Base-by-base conservation (phyloP, 192 early-diverging fungal genomes). In the Podila minutissima region DNA sequence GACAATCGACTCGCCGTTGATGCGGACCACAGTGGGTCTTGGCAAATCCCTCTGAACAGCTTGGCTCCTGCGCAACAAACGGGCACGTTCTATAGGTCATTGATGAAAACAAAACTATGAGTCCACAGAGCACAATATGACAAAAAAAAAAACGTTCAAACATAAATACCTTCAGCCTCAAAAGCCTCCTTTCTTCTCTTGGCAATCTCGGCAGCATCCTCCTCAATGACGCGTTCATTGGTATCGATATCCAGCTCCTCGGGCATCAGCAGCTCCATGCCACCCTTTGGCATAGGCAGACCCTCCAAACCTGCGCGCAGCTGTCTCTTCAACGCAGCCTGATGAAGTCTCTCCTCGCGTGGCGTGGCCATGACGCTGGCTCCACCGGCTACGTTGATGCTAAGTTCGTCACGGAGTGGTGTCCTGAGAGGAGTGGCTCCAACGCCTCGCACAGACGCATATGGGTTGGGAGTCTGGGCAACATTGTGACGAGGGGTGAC, bases 201-300 rank as follows among this genome's bases (percentile, higher is more conserved):
- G 28, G 91, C 88, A 58, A 92, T 86, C 55, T 96, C 93, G 32
- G 89, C 92, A 24, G 89, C 91, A 79, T 97, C 95, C 59, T 96
- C 93, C 55, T 91, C 87, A 22, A 87, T 60, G 4, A 37, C 57
- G 28, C 72, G 60, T 35, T 48, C 53, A 5, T 13, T 38, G 67
- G 15, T 73, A n/a, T 74, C 84, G n/a, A 77, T 77, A 9, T 86
- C 83, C 13, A 65, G 72, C 24, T 85, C 75, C 35, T 95, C 93
- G 2, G 97, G 97, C 61, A 97, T 79, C 13, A 94, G 91, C 65
- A 99, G 91, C 66, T 96, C 94, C 82, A 97, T 97, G 69, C 97
- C 95, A 77, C 98, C 98, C 57, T 93, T 93, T 50, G 98, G 98
- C 66, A 88, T 86, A 2, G 98, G 98, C 19, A 99, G 83, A 29